These are phyloP conservation scores for Anisodus tanguticus DNA, from an alignment of 257 asterid species.

Conservation along the genomic window DNA sequence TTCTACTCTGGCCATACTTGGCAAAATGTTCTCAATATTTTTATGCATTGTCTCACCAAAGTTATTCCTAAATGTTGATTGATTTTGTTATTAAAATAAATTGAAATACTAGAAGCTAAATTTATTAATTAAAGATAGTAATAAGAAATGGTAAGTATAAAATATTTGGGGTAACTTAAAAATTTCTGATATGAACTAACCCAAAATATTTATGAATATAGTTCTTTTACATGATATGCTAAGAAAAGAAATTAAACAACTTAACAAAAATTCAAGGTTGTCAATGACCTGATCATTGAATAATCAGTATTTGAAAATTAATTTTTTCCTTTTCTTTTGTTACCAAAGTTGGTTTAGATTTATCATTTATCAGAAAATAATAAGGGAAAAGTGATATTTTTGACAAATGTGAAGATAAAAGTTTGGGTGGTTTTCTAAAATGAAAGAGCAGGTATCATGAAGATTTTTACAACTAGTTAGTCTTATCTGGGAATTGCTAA, in stretches of 20 bases:
- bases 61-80: neutral
- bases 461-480: neutral
- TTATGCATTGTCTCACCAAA: neutral
- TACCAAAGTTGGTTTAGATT: neutral
- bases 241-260: neutral
- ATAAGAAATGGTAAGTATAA: neutral
- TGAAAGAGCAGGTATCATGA: neutral
- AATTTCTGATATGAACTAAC: constrained; percentile 1
- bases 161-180: neutral
- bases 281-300: constrained; percentile 3
- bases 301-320: constrained; percentile 11
- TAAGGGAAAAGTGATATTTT: neutral
- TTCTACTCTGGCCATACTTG: neutral
- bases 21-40: neutral
- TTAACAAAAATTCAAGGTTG: neutral
- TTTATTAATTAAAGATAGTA: neutral
- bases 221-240: constrained; percentile 11
- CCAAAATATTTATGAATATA: neutral
- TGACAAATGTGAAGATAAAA: neutral
- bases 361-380: neutral
- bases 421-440: neutral
- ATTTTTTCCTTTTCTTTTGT: neutral
- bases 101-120: neutral
- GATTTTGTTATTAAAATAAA: neutral
- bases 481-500: too few relatives aligned